These are phyloP conservation scores for Apiosordaria backusii DNA, from an alignment of 495 filamentous ascomycete species.

Conservation along the genomic window DNA sequence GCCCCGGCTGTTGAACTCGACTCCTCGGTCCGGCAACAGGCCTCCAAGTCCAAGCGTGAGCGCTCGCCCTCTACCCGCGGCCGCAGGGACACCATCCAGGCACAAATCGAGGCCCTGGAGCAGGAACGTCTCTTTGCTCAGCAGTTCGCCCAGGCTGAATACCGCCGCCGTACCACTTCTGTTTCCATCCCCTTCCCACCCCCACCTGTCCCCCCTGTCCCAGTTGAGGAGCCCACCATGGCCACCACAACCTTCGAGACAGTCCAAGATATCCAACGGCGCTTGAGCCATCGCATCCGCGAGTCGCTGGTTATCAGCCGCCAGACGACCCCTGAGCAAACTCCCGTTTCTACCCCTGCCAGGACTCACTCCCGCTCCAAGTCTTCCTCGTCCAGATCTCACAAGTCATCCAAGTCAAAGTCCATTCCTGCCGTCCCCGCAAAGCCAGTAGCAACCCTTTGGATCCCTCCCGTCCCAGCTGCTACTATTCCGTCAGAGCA, in stretches of 20 bases:
- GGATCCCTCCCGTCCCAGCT: constrained; percentile 6
- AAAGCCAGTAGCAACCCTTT: constrained; percentile 2
- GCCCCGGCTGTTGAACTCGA: constrained; percentile 20
- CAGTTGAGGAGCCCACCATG: constrained; percentile 6
- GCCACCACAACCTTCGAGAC: neutral
- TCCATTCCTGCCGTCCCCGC: neutral
- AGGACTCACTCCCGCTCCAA: neutral
- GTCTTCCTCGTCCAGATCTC: neutral
- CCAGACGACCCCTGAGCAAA: neutral
- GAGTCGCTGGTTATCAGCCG: constrained; percentile 19
- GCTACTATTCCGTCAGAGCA: neutral
- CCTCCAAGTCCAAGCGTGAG: constrained; percentile 18
- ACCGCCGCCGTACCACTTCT: constrained; percentile 18
- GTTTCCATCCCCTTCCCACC: constrained; percentile 5
- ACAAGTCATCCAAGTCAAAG: neutral
- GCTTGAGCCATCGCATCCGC: constrained; percentile 18
- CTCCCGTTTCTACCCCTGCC: neutral
- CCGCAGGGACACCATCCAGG: constrained; percentile 23
- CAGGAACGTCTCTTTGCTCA: constrained; percentile 32
- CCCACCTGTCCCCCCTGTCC: neutral
- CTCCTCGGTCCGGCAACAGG: constrained; percentile 28
- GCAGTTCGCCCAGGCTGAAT: constrained; percentile 22
- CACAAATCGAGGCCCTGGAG: constrained; percentile 37
- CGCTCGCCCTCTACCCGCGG: constrained; percentile 17
- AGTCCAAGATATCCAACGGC: constrained; percentile 24